These are phyloP conservation scores for Pyrenopolyporus hunteri DNA, from an alignment of 495 filamentous ascomycete species.

Conservation along the genomic window DNA sequence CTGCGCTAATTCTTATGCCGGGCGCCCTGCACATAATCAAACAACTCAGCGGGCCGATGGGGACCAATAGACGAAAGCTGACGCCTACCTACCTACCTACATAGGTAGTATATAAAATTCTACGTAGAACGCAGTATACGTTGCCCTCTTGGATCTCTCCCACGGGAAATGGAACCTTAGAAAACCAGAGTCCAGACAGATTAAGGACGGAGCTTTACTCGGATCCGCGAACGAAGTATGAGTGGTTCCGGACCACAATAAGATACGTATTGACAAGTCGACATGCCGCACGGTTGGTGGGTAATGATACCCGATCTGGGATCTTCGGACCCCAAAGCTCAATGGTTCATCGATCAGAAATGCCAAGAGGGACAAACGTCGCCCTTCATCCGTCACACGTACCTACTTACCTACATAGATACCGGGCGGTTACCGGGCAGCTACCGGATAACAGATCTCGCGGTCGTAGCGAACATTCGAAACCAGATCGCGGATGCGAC, in stretches of 20 bases:
- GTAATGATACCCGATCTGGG: conserved; percentile 25
- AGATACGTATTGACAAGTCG: conserved; percentile 13
- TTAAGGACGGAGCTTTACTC: background rate
- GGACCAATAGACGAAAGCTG: background rate
- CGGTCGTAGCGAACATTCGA: conserved; percentile 3
- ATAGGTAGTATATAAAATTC: background rate
- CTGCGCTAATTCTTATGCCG: background rate
- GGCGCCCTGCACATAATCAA: background rate
- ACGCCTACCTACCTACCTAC: too few relatives aligned
- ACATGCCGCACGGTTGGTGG: conserved; percentile 31
- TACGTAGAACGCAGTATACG: background rate
- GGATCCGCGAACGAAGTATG: conserved; percentile 6
- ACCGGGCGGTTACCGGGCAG: too few relatives aligned
- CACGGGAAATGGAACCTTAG: background rate
- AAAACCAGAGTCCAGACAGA: background rate
- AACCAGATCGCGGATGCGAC: conserved; percentile 28
- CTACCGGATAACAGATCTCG: conserved; percentile 3
- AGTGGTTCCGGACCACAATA: conserved; percentile 6
- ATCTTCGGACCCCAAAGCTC: conserved; percentile 23
- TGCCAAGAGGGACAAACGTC: conserved; percentile 19
- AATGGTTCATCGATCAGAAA: conserved; percentile 7
- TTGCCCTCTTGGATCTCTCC: conserved; percentile 1
- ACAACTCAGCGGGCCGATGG: background rate
- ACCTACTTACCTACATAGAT: too few relatives aligned
- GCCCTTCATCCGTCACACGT: background rate